These are phyloP conservation scores for Talaromyces borbonicus DNA, from an alignment of 495 filamentous ascomycete species.

Conservation along the genomic window DNA sequence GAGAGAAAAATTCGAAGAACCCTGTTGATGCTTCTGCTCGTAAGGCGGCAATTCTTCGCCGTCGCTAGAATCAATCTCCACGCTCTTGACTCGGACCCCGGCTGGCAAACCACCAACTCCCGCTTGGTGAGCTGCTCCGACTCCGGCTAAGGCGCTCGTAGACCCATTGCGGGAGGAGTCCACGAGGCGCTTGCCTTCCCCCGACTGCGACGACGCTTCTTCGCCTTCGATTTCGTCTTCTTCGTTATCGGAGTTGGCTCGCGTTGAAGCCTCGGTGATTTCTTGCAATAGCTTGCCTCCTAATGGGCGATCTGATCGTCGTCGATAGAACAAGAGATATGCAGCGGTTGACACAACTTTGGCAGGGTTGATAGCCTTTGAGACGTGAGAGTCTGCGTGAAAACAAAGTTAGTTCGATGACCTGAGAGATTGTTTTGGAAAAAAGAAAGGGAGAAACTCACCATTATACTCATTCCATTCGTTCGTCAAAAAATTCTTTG, in stretches of 20 bases:
- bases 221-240: no score
- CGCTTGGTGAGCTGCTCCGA: conserved; percentile 60
- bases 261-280: conserved; percentile 45
- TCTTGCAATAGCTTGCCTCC: conserved; percentile 69
- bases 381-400: conserved; percentile 70
- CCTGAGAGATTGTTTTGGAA: background rate
- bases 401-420: no score
- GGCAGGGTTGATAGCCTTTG: conserved; percentile 38
- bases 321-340: conserved; percentile 93
- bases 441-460: conserved; percentile 30
- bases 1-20: background rate
- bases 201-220: conserved; percentile 48
- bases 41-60: conserved; percentile 13
- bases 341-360: conserved; percentile 58
- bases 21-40: background rate
- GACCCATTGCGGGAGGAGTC: conserved; percentile 76
- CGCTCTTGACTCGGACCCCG: conserved; percentile 23
- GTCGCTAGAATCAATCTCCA: conserved; percentile 8
- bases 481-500: conserved; percentile 78
- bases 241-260: conserved; percentile 34
- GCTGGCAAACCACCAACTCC: conserved; percentile 49
- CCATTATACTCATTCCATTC: conserved; percentile 94
- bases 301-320: conserved; percentile 62
- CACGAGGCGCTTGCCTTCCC: conserved; percentile 79
- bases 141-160: conserved; percentile 73